Evolutionary conservation across 371 early-diverging fungal genomes (phyloP), one percentile per base, ranked within the genome.

Genomic region (Gilbertella persicaria): DNA sequence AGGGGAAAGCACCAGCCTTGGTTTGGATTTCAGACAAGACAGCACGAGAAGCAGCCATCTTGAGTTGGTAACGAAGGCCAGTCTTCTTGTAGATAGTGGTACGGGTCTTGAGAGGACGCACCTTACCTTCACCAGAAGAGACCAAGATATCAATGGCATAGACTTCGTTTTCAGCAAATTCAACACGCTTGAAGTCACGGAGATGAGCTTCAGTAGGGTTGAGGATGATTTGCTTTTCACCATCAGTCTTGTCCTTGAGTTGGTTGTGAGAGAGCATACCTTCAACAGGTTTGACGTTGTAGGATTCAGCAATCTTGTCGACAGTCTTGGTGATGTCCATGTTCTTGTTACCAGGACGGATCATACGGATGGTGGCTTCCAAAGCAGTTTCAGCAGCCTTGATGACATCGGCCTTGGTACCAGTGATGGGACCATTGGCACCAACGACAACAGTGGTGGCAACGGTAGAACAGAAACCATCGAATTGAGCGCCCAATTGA

Each of bases 1-100:
- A 96, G 45, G 95, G 94, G 84, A 95, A 91, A 52, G 79, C 78
- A 45, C 94, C 95, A 60, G 88, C 91, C 73, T 86, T 82, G 58
- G 78, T 79, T 54, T 82, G 84, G 69, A 94, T 84, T 69, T 91
- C 92, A 58, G 73, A 76, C 51, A 88, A 68, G n/a, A 91, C 82
- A 5, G 72, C 71, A 59, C 93, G 91, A 33, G 94, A 87, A 28
- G 95, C 71, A 61, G 90, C 79, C 85, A 95, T 88, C 85, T 95
- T 95, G 69, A 96, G 84, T 62, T 79, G 78, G 81, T 94, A 95
- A 55, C 78, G 86, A 66, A 80, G 82, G 57, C 79, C 84, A 35
- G 92, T 93, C 80, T 93, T 91, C 79, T 89, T 91, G 91, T 85
- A 97, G 66, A 97, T 79, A 55, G 93, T 95, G 62, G 96, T 94